Evolutionary conservation across 202 grass and related monocot species (phyloP), one percentile per base, ranked within the genome.

Genomic region (Dendrocalamus latiflorus): DNA sequence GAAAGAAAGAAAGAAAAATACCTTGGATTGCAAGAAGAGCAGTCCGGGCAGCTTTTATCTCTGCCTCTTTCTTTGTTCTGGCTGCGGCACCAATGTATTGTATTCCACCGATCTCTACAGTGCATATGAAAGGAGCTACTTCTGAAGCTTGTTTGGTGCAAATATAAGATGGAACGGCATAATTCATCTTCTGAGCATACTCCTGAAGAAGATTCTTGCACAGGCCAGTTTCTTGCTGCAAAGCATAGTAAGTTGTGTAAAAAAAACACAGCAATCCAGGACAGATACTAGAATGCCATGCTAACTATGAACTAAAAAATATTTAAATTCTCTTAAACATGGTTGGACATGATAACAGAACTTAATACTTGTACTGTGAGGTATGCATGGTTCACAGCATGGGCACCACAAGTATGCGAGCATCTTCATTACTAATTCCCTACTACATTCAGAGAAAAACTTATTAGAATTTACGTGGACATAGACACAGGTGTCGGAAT

Each of bases 151-250:
- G n/a, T n/a, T n/a, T n/a, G n/a, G n/a, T n/a, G n/a, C n/a, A n/a
- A n/a, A n/a, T n/a, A n/a, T n/a, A n/a, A n/a, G n/a, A n/a, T n/a
- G n/a, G n/a, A n/a, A n/a, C n/a, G n/a, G n/a, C n/a, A n/a, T n/a
- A n/a, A n/a, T n/a, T n/a, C n/a, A n/a, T n/a, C n/a, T n/a, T n/a
- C n/a, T n/a, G n/a, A n/a, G n/a, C n/a, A n/a, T n/a, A n/a, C n/a
- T n/a, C n/a, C n/a, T n/a, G n/a, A n/a, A n/a, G n/a, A 98, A 98
- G 89, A 91, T 98, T 98, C 77, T 98, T 95, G 91, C 93, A 98
- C 57, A 98, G 74, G 13, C 93, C 95, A 78, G 95, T 95, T 85
- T 93, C 93, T 73, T 95, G 95, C 95, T 98, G 88, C 11, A 93
- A 77, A 84, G 1, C 36, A 85, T 45, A 44, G 28, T 25, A 76